Evolutionary conservation across 495 filamentous ascomycete genomes (phyloP), one percentile per base, ranked within the genome.

Genomic region (Tuber melanosporum): DNA sequence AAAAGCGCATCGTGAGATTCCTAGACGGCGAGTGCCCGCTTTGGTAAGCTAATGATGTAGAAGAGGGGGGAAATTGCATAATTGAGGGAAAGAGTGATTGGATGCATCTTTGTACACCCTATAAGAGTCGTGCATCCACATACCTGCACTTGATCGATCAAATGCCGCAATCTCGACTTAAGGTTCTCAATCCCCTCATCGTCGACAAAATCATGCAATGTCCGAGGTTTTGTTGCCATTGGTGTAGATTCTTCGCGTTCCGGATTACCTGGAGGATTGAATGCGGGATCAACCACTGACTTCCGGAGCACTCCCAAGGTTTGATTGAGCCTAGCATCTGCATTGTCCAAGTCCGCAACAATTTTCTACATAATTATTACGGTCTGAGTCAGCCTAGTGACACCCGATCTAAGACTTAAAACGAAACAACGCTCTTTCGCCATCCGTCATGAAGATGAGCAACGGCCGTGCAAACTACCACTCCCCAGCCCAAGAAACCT

Each of bases 171-270:
- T 77, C 80, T 80, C 39, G 80, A 81, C 75, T 78, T 82, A 32
- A 82, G 75, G 79, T 73, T 87, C 86, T 93, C 91, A 8, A 97
- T 92, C 15, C 89, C 90, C 32, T 89, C 86, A 80, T 93, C 92
- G 81, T 98, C 94, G 69, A 98, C 90, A 85, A 98, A 99, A 83
- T 97, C 94, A 81, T 94, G 88, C 77, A 99, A 85, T 78, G 86
- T 92, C 83, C 91, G 92, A 36, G 87, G 86, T 57, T 88, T 88
- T 83, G 93, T 42, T 91, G 22, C 88, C 88, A 0, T 86, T 86
- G 0, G 92, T 91, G 57, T 57, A 15, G 72, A 47, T 43, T 77
- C 74, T 32, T 77, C 79, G 44, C 47, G 49, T 57, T 72, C 79
- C n/a, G 73, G 66, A 73, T 71, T 73, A 41, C 45, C 36, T 46